Conservation (phyloP, 257 asterid species). For the Datura wrightii region DNA sequence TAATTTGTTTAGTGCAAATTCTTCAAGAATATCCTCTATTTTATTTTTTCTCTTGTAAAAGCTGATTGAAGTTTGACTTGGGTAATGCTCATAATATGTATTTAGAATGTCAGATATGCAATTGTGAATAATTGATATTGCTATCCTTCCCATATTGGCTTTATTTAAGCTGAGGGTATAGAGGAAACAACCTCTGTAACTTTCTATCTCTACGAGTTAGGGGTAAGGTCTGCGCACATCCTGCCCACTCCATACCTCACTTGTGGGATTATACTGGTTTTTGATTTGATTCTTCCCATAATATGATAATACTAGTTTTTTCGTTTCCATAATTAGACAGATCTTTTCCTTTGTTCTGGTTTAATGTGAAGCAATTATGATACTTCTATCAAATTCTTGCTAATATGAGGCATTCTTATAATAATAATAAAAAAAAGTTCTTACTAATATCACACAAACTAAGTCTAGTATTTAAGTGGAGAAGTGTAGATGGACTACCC, state of each 20-base stretch:
- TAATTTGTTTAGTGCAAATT: background rate
- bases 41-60: background rate
- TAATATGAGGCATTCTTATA: background rate
- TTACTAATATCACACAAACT: background rate
- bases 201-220: no score
- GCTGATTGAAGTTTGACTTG: background rate
- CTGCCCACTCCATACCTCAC: no score
- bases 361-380: background rate
- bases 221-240: no score
- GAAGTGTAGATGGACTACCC: background rate
- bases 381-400: background rate
- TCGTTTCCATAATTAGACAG: background rate
- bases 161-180: no score
- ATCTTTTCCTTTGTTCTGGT: background rate
- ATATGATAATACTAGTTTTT: background rate
- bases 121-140: background rate
- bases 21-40: no score
- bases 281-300: background rate
- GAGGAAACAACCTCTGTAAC: no score
- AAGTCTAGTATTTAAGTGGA: background rate
- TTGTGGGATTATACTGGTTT: no score
- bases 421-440: background rate
- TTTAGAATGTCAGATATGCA: background rate
- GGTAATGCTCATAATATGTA: background rate
- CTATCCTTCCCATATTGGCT: background rate